Evolutionary conservation across 1,284 basidiomycete species (phyloP).

Genomic region (Cystobasidium pallidum): DNA sequence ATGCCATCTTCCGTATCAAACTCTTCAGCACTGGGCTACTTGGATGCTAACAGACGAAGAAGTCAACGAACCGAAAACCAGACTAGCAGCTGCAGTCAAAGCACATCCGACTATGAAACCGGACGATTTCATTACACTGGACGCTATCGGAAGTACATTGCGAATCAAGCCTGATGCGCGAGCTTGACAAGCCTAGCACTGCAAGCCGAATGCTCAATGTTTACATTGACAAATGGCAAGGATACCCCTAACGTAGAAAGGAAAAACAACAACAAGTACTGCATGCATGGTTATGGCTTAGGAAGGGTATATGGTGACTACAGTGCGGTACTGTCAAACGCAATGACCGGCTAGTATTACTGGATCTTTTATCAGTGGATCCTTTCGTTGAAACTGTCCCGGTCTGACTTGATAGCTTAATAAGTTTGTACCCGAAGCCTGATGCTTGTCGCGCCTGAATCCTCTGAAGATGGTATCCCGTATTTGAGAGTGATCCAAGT

Average conservation of each 20-base stretch:
- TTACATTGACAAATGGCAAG: neutral
- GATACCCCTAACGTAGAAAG: neutral
- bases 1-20: too few species aligned
- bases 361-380: too few species aligned
- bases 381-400: too few species aligned
- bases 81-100: constrained; percentile 28
- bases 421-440: too few species aligned
- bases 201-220: neutral
- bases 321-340: too few species aligned
- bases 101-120: neutral
- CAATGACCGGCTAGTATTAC: too few species aligned
- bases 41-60: constrained; percentile 65
- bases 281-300: neutral
- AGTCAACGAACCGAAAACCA: constrained; percentile 55
- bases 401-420: too few species aligned
- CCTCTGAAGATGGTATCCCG: too few species aligned
- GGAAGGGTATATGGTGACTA: too few species aligned
- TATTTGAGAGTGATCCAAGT: too few species aligned
- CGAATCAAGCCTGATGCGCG: constrained; percentile 6
- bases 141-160: constrained; percentile 26
- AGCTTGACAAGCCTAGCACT: neutral
- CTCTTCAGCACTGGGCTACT: constrained; percentile 23
- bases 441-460: too few species aligned
- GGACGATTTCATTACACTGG: constrained; percentile 34
- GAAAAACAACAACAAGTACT: neutral